A percentile compares a stretch with the other conserved stretches of the same genome.
Conservation (phyloP, 164 flowering plant genomes). For the Hamamelis virginiana region DNA sequence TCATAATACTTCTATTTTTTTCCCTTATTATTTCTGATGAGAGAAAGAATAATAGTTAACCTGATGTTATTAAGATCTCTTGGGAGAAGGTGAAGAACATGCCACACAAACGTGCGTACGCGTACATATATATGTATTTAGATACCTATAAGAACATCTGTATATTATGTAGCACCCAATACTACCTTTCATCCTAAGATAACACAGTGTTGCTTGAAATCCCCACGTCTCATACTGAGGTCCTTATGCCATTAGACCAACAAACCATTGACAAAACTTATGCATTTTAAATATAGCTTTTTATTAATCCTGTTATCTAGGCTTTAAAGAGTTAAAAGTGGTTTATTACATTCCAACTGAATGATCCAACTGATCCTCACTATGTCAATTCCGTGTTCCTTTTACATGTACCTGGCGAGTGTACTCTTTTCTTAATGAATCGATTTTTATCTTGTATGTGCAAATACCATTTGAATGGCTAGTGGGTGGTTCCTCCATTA, state of each 20-base stretch:
- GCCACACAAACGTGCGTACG: too few species aligned
- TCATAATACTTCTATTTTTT: too few species aligned
- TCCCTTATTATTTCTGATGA: too few species aligned
- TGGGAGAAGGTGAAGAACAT: too few species aligned
- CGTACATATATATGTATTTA: too few species aligned
- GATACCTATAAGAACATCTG: too few species aligned
- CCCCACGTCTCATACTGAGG: background rate
- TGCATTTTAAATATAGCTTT: background rate
- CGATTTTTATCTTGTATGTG: too few species aligned
- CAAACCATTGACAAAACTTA: background rate
- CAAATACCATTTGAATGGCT: constrained; percentile 98
- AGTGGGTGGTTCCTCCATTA: constrained; percentile 83
- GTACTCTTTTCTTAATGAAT: background rate
- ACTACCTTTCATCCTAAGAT: background rate
- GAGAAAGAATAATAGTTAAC: too few species aligned
- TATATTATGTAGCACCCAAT: too few species aligned
- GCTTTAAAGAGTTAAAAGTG: background rate
- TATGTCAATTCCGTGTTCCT: background rate
- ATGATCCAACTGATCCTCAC: background rate
- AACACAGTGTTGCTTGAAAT: background rate
- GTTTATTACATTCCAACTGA: background rate
- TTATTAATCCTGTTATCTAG: background rate
- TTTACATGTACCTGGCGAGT: constrained; percentile 1
- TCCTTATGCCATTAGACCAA: background rate
- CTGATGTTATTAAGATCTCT: too few species aligned